Evolutionary conservation across 345 rosid genomes (phyloP).

Genomic region (Camelina laxa): DNA sequence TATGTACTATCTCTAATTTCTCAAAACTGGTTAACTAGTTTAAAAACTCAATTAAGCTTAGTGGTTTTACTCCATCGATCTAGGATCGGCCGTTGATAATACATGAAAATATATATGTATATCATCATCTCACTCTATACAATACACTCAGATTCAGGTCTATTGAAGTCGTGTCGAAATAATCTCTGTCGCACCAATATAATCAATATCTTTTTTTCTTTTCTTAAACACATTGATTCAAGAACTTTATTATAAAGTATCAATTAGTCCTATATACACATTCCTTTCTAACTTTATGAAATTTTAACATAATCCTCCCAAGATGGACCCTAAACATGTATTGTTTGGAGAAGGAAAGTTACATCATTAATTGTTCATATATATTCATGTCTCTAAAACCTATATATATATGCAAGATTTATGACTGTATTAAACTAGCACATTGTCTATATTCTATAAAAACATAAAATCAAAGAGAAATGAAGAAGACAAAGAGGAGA

Average conservation of each 20-base stretch:
- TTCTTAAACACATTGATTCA: background rate
- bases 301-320: background rate
- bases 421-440: background rate
- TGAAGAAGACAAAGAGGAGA: conserved; percentile 1
- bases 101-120: background rate
- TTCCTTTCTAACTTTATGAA: background rate
- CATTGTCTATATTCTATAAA: background rate
- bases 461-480: conserved; percentile 13
- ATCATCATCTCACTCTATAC: background rate
- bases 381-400: conserved; percentile 18
- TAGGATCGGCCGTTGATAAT: conserved; percentile 3
- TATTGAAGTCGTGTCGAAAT: background rate
- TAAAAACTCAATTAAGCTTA: background rate
- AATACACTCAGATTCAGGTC: background rate
- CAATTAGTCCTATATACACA: background rate
- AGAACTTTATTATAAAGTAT: background rate
- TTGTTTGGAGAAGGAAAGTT: background rate
- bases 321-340: conserved; percentile 8
- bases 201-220: background rate
- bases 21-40: too few species aligned
- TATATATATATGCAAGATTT: conserved; percentile 4
- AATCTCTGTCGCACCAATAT: background rate
- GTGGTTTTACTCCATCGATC: background rate
- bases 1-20: too few species aligned
- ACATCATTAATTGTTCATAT: background rate